Base-by-base conservation (phyloP, 352 stramenopile species). In the Globisporangium viniferum region DNA sequence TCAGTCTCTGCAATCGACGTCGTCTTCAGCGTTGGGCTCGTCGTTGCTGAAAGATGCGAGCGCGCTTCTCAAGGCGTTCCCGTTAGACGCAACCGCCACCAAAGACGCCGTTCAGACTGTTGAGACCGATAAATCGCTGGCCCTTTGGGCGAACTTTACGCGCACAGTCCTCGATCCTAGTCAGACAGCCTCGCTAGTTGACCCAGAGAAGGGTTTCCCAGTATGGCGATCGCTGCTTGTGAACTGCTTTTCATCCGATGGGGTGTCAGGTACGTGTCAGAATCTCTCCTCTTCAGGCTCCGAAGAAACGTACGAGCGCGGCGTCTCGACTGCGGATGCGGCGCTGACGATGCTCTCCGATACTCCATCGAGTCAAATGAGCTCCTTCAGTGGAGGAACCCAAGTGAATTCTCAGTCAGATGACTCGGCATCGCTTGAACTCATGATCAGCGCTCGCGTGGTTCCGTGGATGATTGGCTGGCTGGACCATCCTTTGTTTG, bases 391-490 rank as follows among this genome's bases (percentile, higher is more conserved):
- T 51, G 44, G 18, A 49, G 41, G 41, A 22, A 20, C 44, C 7
- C 44, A 22, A 6, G n/a, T 22, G 44, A 20, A 8, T 22, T 22
- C 44, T 51, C 68, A 8, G n/a, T 31, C 41, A 18, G 15, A 2
- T 9, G 53, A 31, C 24, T 51, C 18, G n/a, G 41, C 2, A 27
- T 15, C n/a, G 2, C 9, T 77, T 3, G 46, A 61, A 3, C 68
- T 61, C 12, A 78, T 82, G 66, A 70, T 86, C 31, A 67, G 69
- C 6, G 20, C 46, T 15, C 67, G 71, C 10, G 64, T 86, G 20
- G 49, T 75, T 0, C 77, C 80, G 2, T 91, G 80, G 80, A 66
- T 89, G 56, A 15, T 77, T 0, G 55, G 41, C 3, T 78, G 80
- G 68, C 54, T 91, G 10, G 77, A 86, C 29, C 68, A 88, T 55